Evolutionary conservation across 306 rosid genomes (phyloP), one percentile per base, ranked within the genome.

Genomic region (peach (Prunus persica)): DNA sequence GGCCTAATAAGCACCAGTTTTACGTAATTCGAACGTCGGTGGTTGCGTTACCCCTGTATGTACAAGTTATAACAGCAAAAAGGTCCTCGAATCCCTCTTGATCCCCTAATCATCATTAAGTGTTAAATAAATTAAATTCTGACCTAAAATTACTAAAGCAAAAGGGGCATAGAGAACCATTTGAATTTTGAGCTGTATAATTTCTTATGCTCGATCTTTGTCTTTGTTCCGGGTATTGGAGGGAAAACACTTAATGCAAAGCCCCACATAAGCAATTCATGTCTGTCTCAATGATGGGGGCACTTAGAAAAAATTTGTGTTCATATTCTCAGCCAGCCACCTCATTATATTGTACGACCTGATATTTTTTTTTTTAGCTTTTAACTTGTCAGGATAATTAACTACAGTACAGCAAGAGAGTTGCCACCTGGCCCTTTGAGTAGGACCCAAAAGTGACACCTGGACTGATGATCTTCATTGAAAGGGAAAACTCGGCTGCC

Each of bases 381-480:
- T 15, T 30, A 54, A 41, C 16, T 20, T 11, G 18, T 56, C 65
- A 38, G 38, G 32, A 6, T 19, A 32, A 28, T 25, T 34, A 34
- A 34, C 41, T 34, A 6, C 41, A 34, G 41, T 2, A 69, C 10
- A 4, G 7, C 38, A 27, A 14, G 22, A 49, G 24, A 54, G 3
- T 43, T 24, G 82, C 82, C 83, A 78, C 81, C 80, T 77, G 25
- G 57, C 75, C 45, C 18, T 25, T 15, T 15, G 62, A 28, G 30
- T 47, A 76, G 77, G 69, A 20, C 82, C 85, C 67, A 43, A 20
- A 51, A 9, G 18, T n/a, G 83, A 71, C 84, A 76, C 80, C 66
- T 78, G 49, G 73, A 78, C 73, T 34, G 14, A 16, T 78, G 47
- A 57, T 28, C 50, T 71, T 71, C 30, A 27, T 14, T 38, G 52